Evolutionary conservation across 2,329 filamentous ascomycete genomes (phyloP), one percentile per base, ranked within the genome.

Genomic region (Ploettnerulaceae sp.): DNA sequence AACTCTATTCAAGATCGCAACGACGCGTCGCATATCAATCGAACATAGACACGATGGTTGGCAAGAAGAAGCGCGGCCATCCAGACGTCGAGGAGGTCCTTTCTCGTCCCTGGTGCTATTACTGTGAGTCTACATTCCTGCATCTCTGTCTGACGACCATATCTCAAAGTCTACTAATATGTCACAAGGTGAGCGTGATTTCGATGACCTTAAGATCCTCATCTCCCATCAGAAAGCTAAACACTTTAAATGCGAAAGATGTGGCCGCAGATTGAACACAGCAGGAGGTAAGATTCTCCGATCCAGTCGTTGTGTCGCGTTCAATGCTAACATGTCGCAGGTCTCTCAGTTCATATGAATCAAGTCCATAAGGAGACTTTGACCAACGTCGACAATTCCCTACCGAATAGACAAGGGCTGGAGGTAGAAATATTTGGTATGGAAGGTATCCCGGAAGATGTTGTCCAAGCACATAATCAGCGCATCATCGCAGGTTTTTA

Each of bases 201-300:
- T 97, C 66, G 90, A 97, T 67, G 93, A 98, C 67, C 69, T 95
- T 36, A 96, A 95, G 73, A 89, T 97, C 58, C 81, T 98, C 55
- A 94, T 95, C 59, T 90, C 87, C 48, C 93, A 98, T 67, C 93
- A 97, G 64, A 97, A 96, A 67, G 90, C 91, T n/a, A 97, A 97
- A 70, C 93, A 98, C 68, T 97, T 95, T 76, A 96, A 95, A 69
- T 98, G 93, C 70, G 88, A 95, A 60, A 75, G 84, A 71, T 98
- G 93, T 66, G 83, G 83, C 43, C 81, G 93, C 55, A 78, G 90
- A 57, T 71, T 98, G 46, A 96, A 95, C 65, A 98, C 93, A 1
- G 90, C 90, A 32, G 93, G 93, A 77, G 93, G 89, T 94, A 68
- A 63, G 78, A 66, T 15, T 6, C 25, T 21, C 5, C 17, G 25